These are phyloP conservation scores for Periconia sp. DNA, from an alignment of 2,329 filamentous ascomycete species.

Conservation along the genomic window DNA sequence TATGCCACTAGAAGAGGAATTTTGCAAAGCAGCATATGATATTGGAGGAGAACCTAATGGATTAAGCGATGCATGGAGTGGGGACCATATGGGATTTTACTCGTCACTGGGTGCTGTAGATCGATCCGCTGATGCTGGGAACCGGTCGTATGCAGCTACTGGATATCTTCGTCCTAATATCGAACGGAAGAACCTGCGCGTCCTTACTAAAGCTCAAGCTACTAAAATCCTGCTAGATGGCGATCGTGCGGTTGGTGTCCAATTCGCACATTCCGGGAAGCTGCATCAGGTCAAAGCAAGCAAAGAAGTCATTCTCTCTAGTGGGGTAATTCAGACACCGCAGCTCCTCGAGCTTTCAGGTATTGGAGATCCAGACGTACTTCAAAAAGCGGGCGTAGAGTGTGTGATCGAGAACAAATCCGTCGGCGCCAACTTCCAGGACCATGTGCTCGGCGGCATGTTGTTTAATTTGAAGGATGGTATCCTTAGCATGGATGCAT, in stretches of 20 bases:
- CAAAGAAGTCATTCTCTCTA: constrained; percentile 20
- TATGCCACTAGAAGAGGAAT: constrained; percentile 22
- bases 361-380: constrained; percentile 19
- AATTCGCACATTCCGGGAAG: constrained; percentile 32
- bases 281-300: constrained; percentile 1
- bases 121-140: constrained; percentile 36
- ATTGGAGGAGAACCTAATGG: constrained; percentile 18
- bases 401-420: constrained; percentile 22
- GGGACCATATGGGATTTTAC: constrained; percentile 45
- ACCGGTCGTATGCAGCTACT: constrained; percentile 38
- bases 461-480: constrained; percentile 32
- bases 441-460: constrained; percentile 22
- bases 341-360: constrained; percentile 24
- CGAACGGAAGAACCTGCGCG: constrained; percentile 49
- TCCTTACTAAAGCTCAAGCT: constrained; percentile 54
- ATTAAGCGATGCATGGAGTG: constrained; percentile 43
- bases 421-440: constrained; percentile 36
- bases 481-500: constrained; percentile 37
- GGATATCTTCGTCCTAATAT: constrained; percentile 35
- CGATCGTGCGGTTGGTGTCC: constrained; percentile 48
- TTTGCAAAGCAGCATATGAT: constrained; percentile 18
- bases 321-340: constrained; percentile 19
- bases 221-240: constrained; percentile 52
- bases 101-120: constrained; percentile 34
- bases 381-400: constrained; percentile 19